phyloP scores from a whole-genome alignment of 2,329 filamentous ascomycete genomes.

The Diaporthe destruens region DNA sequence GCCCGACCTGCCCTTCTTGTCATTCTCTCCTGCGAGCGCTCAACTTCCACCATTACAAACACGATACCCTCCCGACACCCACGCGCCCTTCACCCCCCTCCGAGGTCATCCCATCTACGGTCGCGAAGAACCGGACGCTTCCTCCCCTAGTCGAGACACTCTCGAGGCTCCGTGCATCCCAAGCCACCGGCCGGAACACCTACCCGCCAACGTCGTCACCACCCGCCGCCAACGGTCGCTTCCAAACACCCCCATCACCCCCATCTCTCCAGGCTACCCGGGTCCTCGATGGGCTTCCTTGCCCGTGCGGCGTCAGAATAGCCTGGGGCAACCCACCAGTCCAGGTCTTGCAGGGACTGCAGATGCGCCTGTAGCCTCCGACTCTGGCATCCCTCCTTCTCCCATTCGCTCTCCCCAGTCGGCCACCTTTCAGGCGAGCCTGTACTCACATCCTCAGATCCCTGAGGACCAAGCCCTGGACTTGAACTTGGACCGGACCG shows the following conservation, averaged over 20 bases:
- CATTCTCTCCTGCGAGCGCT: conserved; percentile 30
- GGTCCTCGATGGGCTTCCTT: conserved; percentile 41
- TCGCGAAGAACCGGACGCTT: conserved; percentile 12
- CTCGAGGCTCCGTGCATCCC: conserved; percentile 8
- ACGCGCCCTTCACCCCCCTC: conserved; percentile 3
- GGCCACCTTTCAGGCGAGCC: conserved; percentile 48
- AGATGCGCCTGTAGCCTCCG: conserved; percentile 33
- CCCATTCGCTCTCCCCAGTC: conserved; percentile 44
- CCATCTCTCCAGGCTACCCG: conserved; percentile 30
- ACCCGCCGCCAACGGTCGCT: conserved; percentile 40
- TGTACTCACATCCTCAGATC: conserved; percentile 51
- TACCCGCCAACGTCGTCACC: conserved; percentile 35
- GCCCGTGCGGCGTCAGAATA: conserved; percentile 18
- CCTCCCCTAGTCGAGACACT: conserved; percentile 4
- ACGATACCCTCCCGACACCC: conserved; percentile 8
- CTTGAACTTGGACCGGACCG: conserved; percentile 40
- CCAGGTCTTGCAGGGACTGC: conserved; percentile 14
- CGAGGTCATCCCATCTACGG: conserved; percentile 9
- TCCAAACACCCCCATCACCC: conserved; percentile 39
- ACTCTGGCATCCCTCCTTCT: conserved; percentile 41
- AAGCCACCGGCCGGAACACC: conserved; percentile 22
- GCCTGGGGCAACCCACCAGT: conserved; percentile 14
- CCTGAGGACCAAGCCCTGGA: conserved; percentile 44
- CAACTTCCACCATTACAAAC: conserved; percentile 10
- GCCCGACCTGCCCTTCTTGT: conserved; percentile 25